Evolutionary conservation across 352 stramenopile species (phyloP).

Genomic region (Pythium guiyangense): DNA sequence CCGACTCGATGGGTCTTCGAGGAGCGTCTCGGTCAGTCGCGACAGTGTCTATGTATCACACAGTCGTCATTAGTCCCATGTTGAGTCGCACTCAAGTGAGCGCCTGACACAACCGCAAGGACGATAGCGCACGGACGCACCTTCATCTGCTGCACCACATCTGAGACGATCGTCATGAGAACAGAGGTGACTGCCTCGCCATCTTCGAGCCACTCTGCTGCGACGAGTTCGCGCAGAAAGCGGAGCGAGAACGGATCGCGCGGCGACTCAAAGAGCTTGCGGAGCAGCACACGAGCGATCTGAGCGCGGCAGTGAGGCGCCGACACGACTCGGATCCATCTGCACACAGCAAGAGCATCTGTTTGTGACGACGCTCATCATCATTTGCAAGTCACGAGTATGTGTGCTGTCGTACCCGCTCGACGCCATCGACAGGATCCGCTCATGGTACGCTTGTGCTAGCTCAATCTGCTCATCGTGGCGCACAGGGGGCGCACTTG

Average conservation of each 20-base stretch:
- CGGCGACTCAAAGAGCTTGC: conserved; percentile 39
- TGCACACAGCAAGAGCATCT: conserved; percentile 2
- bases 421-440: conserved; percentile 24
- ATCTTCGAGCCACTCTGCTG: conserved; percentile 22
- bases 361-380: no score
- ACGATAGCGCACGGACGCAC: conserved; percentile 9
- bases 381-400: no score
- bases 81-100: background rate
- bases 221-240: conserved; percentile 40
- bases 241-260: conserved; percentile 34
- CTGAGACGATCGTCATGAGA: conserved; percentile 17
- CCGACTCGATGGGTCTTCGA: conserved; percentile 36
- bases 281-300: conserved; percentile 26
- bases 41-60: conserved; percentile 23
- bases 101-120: background rate
- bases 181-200: background rate
- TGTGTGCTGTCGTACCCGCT: conserved; percentile 17
- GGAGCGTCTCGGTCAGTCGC: conserved; percentile 35
- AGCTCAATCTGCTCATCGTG: conserved; percentile 1
- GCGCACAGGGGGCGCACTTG: background rate
- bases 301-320: conserved; percentile 5
- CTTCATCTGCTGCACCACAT: conserved; percentile 31
- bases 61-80: background rate
- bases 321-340: conserved; percentile 26
- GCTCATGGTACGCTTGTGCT: conserved; percentile 20